Evolutionary conservation across 352 stramenopile genomes (phyloP).

Genomic region (Phytophthora europaea): DNA sequence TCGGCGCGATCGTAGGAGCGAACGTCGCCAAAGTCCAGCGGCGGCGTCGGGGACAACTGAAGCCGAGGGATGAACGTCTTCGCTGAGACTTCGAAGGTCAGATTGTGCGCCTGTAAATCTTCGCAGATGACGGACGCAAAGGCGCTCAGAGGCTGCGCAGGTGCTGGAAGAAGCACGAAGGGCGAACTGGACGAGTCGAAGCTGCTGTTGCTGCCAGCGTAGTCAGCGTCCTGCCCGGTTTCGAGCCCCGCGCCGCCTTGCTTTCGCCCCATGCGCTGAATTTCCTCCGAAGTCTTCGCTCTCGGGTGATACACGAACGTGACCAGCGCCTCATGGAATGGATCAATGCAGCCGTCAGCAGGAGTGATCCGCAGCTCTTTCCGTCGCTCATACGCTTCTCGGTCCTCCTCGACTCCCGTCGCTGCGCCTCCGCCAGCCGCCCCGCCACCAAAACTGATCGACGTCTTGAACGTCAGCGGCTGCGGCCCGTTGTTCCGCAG

Average conservation of each 20-base stretch:
- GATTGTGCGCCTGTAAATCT: conserved; percentile 72
- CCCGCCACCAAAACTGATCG: conserved; percentile 52
- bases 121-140: conserved; percentile 83
- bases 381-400: conserved; percentile 69
- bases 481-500: conserved; percentile 84
- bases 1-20: conserved; percentile 82
- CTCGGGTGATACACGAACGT: conserved; percentile 66
- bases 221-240: background rate
- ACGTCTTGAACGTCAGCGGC: conserved; percentile 70
- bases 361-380: conserved; percentile 78
- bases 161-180: conserved; percentile 31
- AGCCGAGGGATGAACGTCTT: conserved; percentile 68
- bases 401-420: conserved; percentile 55
- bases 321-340: conserved; percentile 56
- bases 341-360: conserved; percentile 66
- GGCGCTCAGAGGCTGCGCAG: conserved; percentile 51
- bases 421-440: background rate
- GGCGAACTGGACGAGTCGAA: conserved; percentile 18
- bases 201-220: conserved; percentile 5
- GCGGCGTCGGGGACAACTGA: conserved; percentile 46
- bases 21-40: conserved; percentile 88
- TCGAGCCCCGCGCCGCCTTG: conserved; percentile 11
- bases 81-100: conserved; percentile 81
- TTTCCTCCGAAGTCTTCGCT: conserved; percentile 40
- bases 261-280: conserved; percentile 37